Evolutionary conservation across 176 grass and related monocot species (phyloP), one percentile per base, ranked within the genome.

Genomic region (Phoenix roebelenii): DNA sequence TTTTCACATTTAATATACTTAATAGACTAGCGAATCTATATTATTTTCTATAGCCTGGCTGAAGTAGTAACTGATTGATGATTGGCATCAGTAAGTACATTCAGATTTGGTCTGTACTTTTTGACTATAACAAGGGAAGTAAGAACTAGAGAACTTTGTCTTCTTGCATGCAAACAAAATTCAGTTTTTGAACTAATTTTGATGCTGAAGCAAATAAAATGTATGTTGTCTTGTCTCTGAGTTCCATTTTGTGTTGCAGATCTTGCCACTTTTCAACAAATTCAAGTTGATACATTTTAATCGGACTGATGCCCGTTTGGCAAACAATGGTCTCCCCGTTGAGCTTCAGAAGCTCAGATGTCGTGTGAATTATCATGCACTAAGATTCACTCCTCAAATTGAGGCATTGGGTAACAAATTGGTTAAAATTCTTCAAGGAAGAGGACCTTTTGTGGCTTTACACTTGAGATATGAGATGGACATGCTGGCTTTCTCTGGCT

Each of bases 391-490:
- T 70, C 75, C 75, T 68, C 74, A 85, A 71, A 90, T 96, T 61
- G 72, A 87, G 81, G 62, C 55, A 51, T 39, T 96, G 70, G 92
- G 92, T 51, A 74, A 85, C 63, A 90, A 72, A 74, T 52, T 96
- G 67, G 63, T 80, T 71, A 60, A 77, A 23, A 66, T 78, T 64
- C 77, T 96, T 82, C 76, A 7, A 77, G 66, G 55, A 14, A 79
- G 72, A 32, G 86, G 86, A 54, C 60, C 57, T 70, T 96, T 84
- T 87, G 74, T 90, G 56, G 83, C 91, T 39, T 82, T 96, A 62
- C 91, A 96, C 80, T 87, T 96, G 64, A 82, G 91, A 65, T 96
- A 90, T 66, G 91, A 96, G 79, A 96, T 90, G 91, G 91, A 96
- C 50, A 90, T 96, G 91, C 80, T 96, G 25, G 86, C 91, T 54